phyloP scores from a whole-genome alignment of 2,329 filamentous ascomycete genomes.

The Arthroderma sp. region DNA sequence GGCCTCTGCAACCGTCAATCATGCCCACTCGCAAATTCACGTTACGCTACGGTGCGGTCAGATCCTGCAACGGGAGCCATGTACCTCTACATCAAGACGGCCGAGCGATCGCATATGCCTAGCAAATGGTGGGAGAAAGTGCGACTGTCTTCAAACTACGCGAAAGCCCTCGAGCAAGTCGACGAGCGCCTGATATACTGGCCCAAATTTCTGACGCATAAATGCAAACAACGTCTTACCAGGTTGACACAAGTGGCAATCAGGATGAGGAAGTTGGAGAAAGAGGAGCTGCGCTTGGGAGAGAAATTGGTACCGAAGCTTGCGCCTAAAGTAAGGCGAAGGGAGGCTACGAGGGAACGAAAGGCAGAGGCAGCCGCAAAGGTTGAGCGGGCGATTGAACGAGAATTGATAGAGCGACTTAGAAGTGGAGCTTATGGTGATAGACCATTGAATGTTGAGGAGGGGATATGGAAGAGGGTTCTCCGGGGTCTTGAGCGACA shows the following conservation, averaged over 20 bases:
- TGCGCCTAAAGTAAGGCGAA: slow-evolving; percentile 73
- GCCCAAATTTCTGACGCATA: slow-evolving; percentile 84
- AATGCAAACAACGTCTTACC: slow-evolving; percentile 92
- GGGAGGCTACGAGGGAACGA: slow-evolving; percentile 62
- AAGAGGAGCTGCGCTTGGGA: slow-evolving; percentile 77
- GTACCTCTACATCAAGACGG: slow-evolving; percentile 94
- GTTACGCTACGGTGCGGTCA: slow-evolving; percentile 82
- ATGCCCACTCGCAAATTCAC: slow-evolving; percentile 78
- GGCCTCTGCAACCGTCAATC: slow-evolving; percentile 76
- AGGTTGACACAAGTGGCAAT: slow-evolving; percentile 85
- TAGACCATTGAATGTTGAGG: slow-evolving; percentile 85
- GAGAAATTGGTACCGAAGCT: slow-evolving; percentile 79
- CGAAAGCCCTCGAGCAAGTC: slow-evolving; percentile 74
- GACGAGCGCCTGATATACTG: slow-evolving; percentile 82
- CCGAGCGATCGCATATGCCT: slow-evolving; percentile 77
- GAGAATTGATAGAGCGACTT: slow-evolving; percentile 82
- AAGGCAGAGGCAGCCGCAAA: slow-evolving; percentile 76
- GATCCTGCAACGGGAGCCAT: slow-evolving; percentile 67
- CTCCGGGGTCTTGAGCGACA: slow-evolving; percentile 77
- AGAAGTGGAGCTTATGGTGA: slow-evolving; percentile 90
- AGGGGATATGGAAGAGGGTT: slow-evolving; percentile 94
- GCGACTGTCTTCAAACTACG: slow-evolving; percentile 79
- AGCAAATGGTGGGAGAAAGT: slow-evolving; percentile 91
- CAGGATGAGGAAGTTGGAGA: slow-evolving; percentile 59
- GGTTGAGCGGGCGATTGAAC: slow-evolving; percentile 88